Evolutionary conservation across 2,329 filamentous ascomycete genomes (phyloP).

Genomic region (Epichloe elymi): DNA sequence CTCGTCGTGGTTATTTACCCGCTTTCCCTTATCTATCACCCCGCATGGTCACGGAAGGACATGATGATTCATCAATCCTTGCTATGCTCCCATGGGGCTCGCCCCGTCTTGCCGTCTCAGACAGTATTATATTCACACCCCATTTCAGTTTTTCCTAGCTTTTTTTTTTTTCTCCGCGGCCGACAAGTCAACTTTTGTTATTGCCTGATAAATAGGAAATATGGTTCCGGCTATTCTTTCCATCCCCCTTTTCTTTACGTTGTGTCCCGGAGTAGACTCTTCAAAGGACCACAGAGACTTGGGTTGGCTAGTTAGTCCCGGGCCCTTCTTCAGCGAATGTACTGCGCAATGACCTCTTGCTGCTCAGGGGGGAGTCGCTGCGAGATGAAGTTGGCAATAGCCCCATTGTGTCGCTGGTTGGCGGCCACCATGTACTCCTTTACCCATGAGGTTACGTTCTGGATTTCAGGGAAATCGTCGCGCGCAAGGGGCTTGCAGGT

Average conservation of each 20-base stretch:
- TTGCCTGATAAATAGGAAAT: not conserved
- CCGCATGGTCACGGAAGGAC: no score
- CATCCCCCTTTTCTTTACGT: not conserved
- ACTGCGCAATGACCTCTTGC: slow-evolving; percentile 37
- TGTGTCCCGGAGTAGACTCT: not conserved
- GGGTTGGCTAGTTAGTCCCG: not conserved
- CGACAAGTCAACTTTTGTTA: not conserved
- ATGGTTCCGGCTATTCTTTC: not conserved
- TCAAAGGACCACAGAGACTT: not conserved
- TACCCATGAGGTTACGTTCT: slow-evolving; percentile 76
- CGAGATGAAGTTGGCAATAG: slow-evolving; percentile 56
- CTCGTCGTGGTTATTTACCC: not conserved
- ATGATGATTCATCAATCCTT: not conserved
- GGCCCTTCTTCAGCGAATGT: slow-evolving; percentile 25
- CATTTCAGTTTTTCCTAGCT: not conserved
- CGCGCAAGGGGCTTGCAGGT: slow-evolving; percentile 64
- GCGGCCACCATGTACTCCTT: slow-evolving; percentile 63
- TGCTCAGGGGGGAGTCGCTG: slow-evolving; percentile 57
- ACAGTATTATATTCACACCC: not conserved
- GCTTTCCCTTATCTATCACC: not conserved
- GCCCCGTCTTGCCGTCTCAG: not conserved
- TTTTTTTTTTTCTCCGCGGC: not conserved
- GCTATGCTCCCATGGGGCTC: not conserved
- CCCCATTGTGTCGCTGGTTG: slow-evolving; percentile 58
- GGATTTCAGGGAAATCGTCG: slow-evolving; percentile 79